Percentiles rank a stretch among this genome's conserved stretches.
These are phyloP conservation scores for Plantago ovata DNA, from an alignment of 257 asterid species.

Conservation along the genomic window DNA sequence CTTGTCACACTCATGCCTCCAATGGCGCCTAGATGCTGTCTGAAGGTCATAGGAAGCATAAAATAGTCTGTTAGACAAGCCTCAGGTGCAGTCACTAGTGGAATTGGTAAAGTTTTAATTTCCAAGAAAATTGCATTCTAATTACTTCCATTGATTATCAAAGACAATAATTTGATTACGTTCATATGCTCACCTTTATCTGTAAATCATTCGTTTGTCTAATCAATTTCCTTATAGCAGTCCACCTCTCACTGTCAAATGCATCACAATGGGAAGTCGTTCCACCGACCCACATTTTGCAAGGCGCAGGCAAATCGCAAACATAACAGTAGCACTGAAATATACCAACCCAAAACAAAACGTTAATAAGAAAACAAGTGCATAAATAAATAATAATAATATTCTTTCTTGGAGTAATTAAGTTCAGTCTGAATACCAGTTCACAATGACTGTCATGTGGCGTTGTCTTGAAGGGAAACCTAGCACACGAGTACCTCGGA, in stretches of 20 bases:
- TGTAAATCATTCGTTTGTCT: neutral
- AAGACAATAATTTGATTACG: no score
- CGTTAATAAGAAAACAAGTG: no score
- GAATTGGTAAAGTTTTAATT: no score
- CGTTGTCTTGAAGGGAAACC: neutral
- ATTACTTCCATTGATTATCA: no score
- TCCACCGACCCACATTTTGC: constrained; percentile 6
- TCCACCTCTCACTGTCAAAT: neutral
- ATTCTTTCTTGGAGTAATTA: no score
- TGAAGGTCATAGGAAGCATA: neutral
- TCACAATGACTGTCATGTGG: neutral
- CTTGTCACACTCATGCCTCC: neutral
- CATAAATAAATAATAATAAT: no score
- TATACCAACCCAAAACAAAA: no score
- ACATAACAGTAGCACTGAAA: constrained; percentile 4
- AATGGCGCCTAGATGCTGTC: neutral
- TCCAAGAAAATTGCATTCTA: no score
- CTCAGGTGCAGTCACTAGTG: no score
- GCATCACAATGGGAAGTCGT: neutral
- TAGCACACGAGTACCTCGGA: neutral
- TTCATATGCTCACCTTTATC: no score
- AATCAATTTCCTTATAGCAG: neutral
- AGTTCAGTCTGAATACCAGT: neutral
- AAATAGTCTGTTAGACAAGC: no score
- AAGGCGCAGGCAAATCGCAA: neutral